phyloP scores from a whole-genome alignment of 1,284 basidiomycete genomes.

The Ceratobasidium theobromae region DNA sequence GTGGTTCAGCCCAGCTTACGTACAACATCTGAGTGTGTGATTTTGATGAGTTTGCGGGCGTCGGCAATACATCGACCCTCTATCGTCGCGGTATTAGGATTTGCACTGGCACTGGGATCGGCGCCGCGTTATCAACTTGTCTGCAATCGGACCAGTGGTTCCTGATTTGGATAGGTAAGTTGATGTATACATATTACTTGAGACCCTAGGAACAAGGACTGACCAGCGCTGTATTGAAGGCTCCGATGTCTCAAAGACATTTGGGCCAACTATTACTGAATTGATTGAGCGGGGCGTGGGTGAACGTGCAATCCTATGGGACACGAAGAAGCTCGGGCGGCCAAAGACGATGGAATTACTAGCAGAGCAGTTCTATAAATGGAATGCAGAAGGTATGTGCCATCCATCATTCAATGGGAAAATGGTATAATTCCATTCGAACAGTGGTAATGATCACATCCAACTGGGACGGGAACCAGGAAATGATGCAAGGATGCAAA shows the following conservation, averaged over 20 bases:
- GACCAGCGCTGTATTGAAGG: conserved; percentile 39
- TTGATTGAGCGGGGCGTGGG: conserved; percentile 66
- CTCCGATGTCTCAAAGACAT: conserved; percentile 49
- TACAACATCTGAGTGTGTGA: background rate
- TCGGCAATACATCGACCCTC: conserved; percentile 72
- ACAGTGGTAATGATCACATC: conserved; percentile 76
- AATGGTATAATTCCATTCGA: background rate
- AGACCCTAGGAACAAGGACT: background rate
- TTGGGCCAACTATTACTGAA: conserved; percentile 69
- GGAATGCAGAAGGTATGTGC: conserved; percentile 65
- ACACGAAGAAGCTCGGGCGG: conserved; percentile 65
- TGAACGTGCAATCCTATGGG: conserved; percentile 70
- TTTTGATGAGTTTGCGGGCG: conserved; percentile 63
- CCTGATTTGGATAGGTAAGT: conserved; percentile 64
- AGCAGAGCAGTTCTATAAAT: conserved; percentile 62
- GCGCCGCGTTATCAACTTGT: conserved; percentile 65
- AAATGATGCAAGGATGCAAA: conserved; percentile 77
- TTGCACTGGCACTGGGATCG: conserved; percentile 76
- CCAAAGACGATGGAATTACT: conserved; percentile 76
- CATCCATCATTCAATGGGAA: conserved; percentile 9
- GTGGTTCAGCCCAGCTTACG: too few relatives aligned
- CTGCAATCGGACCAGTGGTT: conserved; percentile 51
- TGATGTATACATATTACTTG: background rate
- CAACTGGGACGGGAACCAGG: conserved; percentile 68
- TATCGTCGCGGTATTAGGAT: conserved; percentile 74